Evolutionary conservation across 208 protist genomes (phyloP), one percentile per base, ranked within the genome.

Genomic region (Trichomonas vaginalis): DNA sequence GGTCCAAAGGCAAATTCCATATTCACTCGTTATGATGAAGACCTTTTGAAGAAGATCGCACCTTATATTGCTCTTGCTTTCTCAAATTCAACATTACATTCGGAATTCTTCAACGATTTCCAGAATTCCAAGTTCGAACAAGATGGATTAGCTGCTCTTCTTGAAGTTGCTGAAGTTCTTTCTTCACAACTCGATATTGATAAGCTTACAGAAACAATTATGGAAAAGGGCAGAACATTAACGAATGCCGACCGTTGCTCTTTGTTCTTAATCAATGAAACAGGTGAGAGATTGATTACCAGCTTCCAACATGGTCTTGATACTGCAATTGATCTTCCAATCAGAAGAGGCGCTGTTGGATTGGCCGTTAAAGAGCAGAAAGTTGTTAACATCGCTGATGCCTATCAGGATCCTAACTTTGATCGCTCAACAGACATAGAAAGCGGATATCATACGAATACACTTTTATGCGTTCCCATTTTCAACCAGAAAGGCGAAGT

Each of bases 381-480:
- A 95, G 86, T 80, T 17, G 35, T 97, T 40, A 96, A 95, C 83
- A 97, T 97, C n/a, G 6, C 80, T 35, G 96, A 97, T 86, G 97
- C 97, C 8, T 97, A 97, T 92, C n/a, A 51, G 27, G 97, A 97
- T 95, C 23, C 32, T 48, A 83, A 96, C 37, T 97, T 97, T 96
- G 97, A 97, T 88, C 61, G n/a, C 12, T 49, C 95, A 51, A 96
- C 97, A 51, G 97, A 97, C 95, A 23, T 92, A 27, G n/a, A 90
- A 45, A 97, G 96, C 39, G 97, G 97, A 47, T 97, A 97, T 95
- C 86, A 83, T 39, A 97, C 97, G 4, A 40, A 61, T 23, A 96
- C 61, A 51, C 61, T 97, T 15, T 82, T 97, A 9, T 97, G 96
- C 95, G 88, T 97, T n/a, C 97, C 97, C 32, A 97, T 97, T 70